Base-by-base conservation (phyloP, 2,329 filamentous ascomycete genomes). In the Shiraia bambusicola region DNA sequence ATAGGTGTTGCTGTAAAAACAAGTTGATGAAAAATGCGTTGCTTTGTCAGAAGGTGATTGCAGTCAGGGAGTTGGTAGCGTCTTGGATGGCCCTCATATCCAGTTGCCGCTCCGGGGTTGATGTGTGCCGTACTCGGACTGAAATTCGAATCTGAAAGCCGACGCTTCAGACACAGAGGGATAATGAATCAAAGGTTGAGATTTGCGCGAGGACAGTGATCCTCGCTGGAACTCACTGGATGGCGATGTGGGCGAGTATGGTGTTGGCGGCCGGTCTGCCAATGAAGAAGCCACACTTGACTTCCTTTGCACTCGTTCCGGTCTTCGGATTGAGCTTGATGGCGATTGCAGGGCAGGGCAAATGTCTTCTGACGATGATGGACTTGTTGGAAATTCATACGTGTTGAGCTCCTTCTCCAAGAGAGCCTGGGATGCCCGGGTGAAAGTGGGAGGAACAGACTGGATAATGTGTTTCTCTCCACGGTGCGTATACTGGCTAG, bases 141-240 rank as follows among this genome's bases (percentile, higher is more conserved):
- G 56, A 33, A 66, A 56, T 17, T 64, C 56, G 43, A 69, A 69
- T 29, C 58, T 52, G 47, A 69, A 69, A 12, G 65, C 63, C 6
- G 65, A 69, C 12, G 64, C 54, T 48, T 70, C 65, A 2, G 63
- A 67, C 52, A 68, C 59, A 13, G 63, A 66, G 36, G 67, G 66
- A 36, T 69, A 63, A 39, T 69, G 66, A 30, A 61, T 57, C 35
- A 62, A 55, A 37, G 58, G 53, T 15, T 56, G 56, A 3, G 65
- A 66, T 31, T 54, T 63, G 44, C 54, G 58, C 30, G 63, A 63
- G 9, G 51, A 47, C 33, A 50, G 52, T 33, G 63, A 59, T 10
- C 46, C 52, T 41, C 58, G 39, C 16, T 52, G 53, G 47, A 59
- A 64, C 11, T 67, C 63, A 36, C 50, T 48, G 14, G 49, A 52